A percentile compares a stretch with the other conserved stretches of the same genome.
Conservation (phyloP, 179 eudicot genomes). For the Nepenthes alata region DNA sequence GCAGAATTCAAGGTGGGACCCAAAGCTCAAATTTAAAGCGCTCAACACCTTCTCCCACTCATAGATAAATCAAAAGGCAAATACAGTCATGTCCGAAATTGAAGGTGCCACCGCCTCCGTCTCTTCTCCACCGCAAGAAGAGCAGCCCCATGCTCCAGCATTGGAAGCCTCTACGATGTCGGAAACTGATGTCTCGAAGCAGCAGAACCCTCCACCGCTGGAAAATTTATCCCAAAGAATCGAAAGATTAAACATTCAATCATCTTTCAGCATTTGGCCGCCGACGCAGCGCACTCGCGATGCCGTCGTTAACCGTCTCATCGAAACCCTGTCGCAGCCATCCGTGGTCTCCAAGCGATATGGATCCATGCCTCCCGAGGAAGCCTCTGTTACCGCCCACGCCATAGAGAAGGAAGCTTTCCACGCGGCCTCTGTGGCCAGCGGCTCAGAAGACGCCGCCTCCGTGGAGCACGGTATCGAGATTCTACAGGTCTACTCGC, state of each 20-base stretch:
- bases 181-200: conserved; percentile 5
- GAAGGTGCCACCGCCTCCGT: too few species aligned
- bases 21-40: too few species aligned
- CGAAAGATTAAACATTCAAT: conserved; percentile 30
- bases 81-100: too few species aligned
- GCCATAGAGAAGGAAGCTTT: conserved; percentile 58
- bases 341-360: conserved; percentile 83
- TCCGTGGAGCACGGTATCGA: conserved; percentile 56
- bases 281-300: conserved; percentile 82
- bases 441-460: conserved; percentile 3
- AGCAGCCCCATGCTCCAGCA: not conserved
- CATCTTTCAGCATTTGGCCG: conserved; percentile 82
- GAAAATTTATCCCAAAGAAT: conserved; percentile 15
- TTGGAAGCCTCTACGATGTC: conserved; percentile 14
- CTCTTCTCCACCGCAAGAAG: not conserved
- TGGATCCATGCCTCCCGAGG: conserved; percentile 46
- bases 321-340: conserved; percentile 62
- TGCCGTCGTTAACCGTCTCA: conserved; percentile 58
- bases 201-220: not conserved
- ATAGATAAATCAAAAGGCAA: too few species aligned
- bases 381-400: conserved; percentile 42
- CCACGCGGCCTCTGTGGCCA: conserved; percentile 11
- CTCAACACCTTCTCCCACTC: too few species aligned
- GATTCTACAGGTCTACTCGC: conserved; percentile 61
- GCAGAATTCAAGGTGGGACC: too few species aligned